These are phyloP conservation scores for Fusarium nisikadoi DNA, from an alignment of 2,329 filamentous ascomycete genomes.

Conservation along the genomic window DNA sequence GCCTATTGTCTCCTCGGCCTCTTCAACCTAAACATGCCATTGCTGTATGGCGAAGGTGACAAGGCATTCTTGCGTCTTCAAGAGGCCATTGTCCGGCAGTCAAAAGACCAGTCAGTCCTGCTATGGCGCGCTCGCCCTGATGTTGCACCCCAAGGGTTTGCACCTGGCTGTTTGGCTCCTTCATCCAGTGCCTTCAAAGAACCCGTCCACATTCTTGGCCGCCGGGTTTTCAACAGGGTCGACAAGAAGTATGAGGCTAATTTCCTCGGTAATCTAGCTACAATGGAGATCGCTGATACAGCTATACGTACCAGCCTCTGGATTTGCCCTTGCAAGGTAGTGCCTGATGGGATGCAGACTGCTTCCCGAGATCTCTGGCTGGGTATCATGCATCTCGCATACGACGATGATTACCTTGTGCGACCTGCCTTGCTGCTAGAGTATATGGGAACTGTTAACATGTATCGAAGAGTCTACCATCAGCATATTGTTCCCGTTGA, in stretches of 20 bases:
- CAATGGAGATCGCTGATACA: conserved; percentile 38
- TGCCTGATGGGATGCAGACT: neutral
- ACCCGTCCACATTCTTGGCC: conserved; percentile 28
- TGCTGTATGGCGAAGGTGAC: conserved; percentile 46
- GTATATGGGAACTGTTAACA: conserved; percentile 21
- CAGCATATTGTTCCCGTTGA: conserved; percentile 28
- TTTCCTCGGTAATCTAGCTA: conserved; percentile 32
- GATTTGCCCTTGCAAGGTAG: conserved; percentile 36
- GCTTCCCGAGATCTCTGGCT: conserved; percentile 19
- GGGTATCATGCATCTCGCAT: conserved; percentile 37
- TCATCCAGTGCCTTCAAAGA: conserved; percentile 17
- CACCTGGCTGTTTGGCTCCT: conserved; percentile 34
- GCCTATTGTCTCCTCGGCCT: conserved; percentile 48
- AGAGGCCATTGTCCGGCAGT: conserved; percentile 38
- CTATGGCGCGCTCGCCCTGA: conserved; percentile 22
- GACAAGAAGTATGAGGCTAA: conserved; percentile 29
- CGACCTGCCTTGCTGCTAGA: conserved; percentile 39
- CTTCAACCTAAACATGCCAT: conserved; percentile 46
- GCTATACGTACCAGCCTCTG: conserved; percentile 28
- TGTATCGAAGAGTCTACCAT: conserved; percentile 36
- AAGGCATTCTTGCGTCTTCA: conserved; percentile 42
- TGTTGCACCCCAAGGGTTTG: neutral
- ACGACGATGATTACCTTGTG: conserved; percentile 36
- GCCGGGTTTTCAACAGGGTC: conserved; percentile 27
- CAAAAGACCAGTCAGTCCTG: conserved; percentile 40